Conservation (phyloP, 768 basidiomycete species). For the Suillus spraguei region DNA sequence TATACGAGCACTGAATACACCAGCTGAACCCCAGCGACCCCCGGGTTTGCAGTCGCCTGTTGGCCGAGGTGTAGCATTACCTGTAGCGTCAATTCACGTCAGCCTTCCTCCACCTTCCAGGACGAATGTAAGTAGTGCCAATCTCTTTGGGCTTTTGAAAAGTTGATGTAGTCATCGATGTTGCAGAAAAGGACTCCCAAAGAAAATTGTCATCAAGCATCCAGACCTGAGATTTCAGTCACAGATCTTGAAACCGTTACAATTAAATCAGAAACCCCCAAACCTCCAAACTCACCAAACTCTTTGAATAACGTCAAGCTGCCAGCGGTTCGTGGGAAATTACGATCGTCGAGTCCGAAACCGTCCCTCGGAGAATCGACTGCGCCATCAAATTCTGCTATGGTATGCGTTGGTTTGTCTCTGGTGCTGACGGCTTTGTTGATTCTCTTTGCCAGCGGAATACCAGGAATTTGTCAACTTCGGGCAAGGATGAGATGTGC, state of each 20-base stretch:
- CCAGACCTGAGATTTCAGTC: background rate
- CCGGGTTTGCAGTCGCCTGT: slow-evolving; percentile 2
- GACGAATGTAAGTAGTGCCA: background rate
- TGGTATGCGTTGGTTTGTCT: background rate
- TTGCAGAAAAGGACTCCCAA: background rate
- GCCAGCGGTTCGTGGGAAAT: background rate
- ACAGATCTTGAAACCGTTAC: background rate
- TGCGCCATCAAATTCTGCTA: background rate
- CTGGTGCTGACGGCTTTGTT: background rate
- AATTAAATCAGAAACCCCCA: background rate
- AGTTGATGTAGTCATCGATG: too few species aligned
- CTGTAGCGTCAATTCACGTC: background rate
- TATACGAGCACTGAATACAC: too few species aligned
- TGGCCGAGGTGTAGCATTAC: background rate
- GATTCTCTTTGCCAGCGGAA: background rate
- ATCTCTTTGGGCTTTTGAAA: background rate
- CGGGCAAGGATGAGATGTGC: background rate
- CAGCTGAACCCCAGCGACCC: background rate
- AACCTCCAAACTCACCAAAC: background rate
- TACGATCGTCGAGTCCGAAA: background rate
- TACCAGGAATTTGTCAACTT: background rate
- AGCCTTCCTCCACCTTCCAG: slow-evolving; percentile 4
- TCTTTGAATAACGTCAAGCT: background rate
- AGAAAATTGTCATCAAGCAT: too few species aligned
- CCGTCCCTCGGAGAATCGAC: background rate